Base-by-base conservation (phyloP, 2,329 filamentous ascomycete species). In the Beauveria pseudobassiana region DNA sequence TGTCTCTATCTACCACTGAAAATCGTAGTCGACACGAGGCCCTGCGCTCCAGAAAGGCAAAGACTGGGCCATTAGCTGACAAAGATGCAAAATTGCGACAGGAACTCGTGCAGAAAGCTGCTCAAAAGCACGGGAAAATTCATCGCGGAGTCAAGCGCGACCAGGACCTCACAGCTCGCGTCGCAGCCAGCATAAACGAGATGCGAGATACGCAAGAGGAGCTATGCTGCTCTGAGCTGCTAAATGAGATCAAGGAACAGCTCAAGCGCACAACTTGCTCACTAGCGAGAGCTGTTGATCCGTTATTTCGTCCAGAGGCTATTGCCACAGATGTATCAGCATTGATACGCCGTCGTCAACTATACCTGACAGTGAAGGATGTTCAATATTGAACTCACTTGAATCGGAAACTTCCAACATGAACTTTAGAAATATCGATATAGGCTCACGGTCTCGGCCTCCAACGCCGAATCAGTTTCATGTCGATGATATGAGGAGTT, bases 1-100 rank as follows among this genome's bases (percentile, higher is more conserved):
- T 87, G 49, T 76, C 79, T 18, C 78, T 95, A 18, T 74, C 77
- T 24, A 78, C 79, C 38, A 72, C 79, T 62, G 71, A 78, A 64
- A 77, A 82, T 72, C 70, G 76, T 63, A 70, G 75, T 64, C 77
- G 79, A 38, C 83, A 87, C 64, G 68, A 71, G 16, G 73, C 75
- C 53, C 73, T 66, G 20, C 67, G 64, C 46, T 52, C 61, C 10
- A 61, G 58, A 4, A 63, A 62, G 16, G 53, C 51, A 43, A 53
- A 52, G n/a, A 61, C 40, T 12, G 51, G 72, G 4, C 66, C 69
- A 3, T 62, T 74, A 40, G 70, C 73, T 60, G 69, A 73, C 58
- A 69, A 68, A 10, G 75, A 77, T 63, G 66, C 70, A 22, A 69
- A 74, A 38, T 76, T 70, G 59, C 67, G 78, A 34, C 66, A 68